A percentile compares a stretch with the other conserved stretches of the same genome.
Conservation (phyloP, 2,329 filamentous ascomycete species). For the Nemania sp. region DNA sequence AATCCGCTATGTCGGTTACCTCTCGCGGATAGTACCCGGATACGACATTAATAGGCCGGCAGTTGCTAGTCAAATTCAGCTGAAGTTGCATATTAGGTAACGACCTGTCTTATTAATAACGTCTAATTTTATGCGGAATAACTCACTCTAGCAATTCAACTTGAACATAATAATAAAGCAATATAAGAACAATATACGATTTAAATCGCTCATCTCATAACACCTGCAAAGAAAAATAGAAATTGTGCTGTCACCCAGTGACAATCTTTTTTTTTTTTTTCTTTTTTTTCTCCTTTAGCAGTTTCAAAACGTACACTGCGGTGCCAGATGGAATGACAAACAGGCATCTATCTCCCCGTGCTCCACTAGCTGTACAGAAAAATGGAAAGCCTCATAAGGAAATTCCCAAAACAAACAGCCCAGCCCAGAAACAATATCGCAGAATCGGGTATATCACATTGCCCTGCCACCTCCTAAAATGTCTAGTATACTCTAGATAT, state of each 20-base stretch:
- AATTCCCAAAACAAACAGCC: not conserved
- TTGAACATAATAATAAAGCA: not conserved
- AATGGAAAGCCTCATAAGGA: not conserved
- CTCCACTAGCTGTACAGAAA: not conserved
- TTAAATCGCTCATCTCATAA: not conserved
- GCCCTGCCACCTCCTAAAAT: not conserved
- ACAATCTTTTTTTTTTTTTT: not conserved
- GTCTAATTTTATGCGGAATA: not conserved
- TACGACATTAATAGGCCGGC: too few relatives aligned
- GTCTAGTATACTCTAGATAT: not conserved
- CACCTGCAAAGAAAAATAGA: not conserved
- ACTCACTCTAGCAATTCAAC: not conserved
- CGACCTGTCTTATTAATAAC: not conserved
- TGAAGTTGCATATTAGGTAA: not conserved
- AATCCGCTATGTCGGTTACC: not conserved
- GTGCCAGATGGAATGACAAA: not conserved
- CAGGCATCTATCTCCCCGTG: not conserved
- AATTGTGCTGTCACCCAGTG: not conserved
- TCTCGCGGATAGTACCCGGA: too few relatives aligned
- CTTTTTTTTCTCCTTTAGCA: not conserved
- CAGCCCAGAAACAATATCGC: not conserved
- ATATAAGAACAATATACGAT: not conserved
- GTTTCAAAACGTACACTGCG: not conserved
- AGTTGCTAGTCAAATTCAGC: not conserved
- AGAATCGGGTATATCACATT: too few relatives aligned